Evolutionary conservation across 2,329 filamentous ascomycete species (phyloP), one percentile per base, ranked within the genome.

Genomic region (Alternaria longipes): DNA sequence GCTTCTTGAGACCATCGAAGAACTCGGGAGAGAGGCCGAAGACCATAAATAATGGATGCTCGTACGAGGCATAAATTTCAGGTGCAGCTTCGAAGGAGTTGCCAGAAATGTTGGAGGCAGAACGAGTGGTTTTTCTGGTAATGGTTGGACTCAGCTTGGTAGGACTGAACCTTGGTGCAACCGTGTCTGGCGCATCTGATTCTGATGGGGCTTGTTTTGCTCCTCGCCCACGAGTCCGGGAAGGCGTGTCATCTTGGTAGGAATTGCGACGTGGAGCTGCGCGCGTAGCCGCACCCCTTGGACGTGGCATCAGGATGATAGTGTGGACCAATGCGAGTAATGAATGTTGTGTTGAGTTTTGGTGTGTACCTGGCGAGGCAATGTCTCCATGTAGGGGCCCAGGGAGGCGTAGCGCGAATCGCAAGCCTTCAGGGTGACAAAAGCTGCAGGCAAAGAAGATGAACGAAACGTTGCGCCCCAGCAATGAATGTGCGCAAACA

Each of bases 41-140:
- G 36, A 79, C 72, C 68, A 72, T 75, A 14, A 79, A 69, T 40
- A 76, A 66, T 30, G 71, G 74, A 36, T 67, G 62, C 55, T 76
- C 66, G 46, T 73, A 79, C n/a, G 68, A 70, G 49, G 73, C 74
- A 54, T 74, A 72, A 22, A 78, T 66, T 36, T 73, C 69, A 22
- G 65, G 63, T 26, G 67, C 72, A 49, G 68, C 67, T 51, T 73
- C 72, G 53, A 73, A 69, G 4, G 70, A 73, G 49, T 75, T 73
- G 46, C 70, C 76, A 30, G 76, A 76, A 44, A 76, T 69, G 51
- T 73, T 75, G n/a, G 76, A 78, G 38, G 73, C 73, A 38, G 75
- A 75, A 18, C 77, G 73, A 41, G 77, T 78, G 1, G 73, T 71
- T 45, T 78, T 78, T 34, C 74, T 69, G n/a, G 73, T 70, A 36